Conservation (phyloP, 1,139 yeast species). For the Yamadazyma diddensiae region DNA sequence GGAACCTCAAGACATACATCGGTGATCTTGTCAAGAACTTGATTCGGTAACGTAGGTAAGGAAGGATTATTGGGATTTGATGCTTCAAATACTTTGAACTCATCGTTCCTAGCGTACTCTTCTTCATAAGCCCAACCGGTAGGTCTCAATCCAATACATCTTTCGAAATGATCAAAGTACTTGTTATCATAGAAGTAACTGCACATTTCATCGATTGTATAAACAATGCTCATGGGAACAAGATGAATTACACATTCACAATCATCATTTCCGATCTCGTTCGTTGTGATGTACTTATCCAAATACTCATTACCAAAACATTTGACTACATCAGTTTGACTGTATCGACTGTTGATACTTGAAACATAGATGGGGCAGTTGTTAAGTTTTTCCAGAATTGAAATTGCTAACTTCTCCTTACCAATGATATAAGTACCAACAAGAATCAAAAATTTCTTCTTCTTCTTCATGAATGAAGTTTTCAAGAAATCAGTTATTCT, state of each 20-base stretch:
- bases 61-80: conserved; percentile 12
- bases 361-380: conserved; percentile 49
- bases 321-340: conserved; percentile 41
- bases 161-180: conserved; percentile 45
- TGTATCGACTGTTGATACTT: conserved; percentile 48
- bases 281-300: conserved; percentile 26
- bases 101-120: conserved; percentile 11
- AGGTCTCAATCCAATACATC: conserved; percentile 67
- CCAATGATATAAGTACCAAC: conserved; percentile 95
- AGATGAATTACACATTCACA: conserved; percentile 62
- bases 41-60: conserved; percentile 6
- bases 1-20: conserved; percentile 19
- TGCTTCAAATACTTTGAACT: conserved; percentile 15
- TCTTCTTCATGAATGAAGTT: conserved; percentile 13
- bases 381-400: conserved; percentile 55
- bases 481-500: conserved; percentile 43
- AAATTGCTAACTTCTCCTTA: conserved; percentile 77
- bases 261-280: conserved; percentile 35
- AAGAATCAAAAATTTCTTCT: conserved; percentile 52
- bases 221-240: conserved; percentile 56
- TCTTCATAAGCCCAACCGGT: conserved; percentile 81
- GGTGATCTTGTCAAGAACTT: conserved; percentile 12
- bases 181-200: conserved; percentile 51
- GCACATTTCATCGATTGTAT: conserved; percentile 34
- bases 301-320: conserved; percentile 33